Percentiles rank a stretch among this genome's conserved stretches.
Conservation (phyloP, 352 stramenopile species). For the Pythium monospermum region DNA sequence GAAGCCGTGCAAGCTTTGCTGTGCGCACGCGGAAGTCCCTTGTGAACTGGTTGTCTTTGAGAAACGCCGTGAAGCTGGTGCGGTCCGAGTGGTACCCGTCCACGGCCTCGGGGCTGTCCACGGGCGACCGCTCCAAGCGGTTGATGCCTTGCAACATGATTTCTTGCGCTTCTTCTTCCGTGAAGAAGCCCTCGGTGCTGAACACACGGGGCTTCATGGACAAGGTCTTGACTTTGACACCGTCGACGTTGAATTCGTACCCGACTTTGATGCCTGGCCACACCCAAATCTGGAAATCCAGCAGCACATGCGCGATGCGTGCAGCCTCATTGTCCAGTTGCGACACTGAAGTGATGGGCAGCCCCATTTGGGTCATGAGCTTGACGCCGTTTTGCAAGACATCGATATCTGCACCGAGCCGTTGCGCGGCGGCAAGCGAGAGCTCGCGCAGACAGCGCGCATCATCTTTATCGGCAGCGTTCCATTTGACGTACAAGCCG, state of each 20-base stretch:
- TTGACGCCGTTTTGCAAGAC: conserved; percentile 49
- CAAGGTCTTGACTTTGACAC: conserved; percentile 48
- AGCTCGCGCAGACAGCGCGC: conserved; percentile 59
- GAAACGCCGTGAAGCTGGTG: conserved; percentile 68
- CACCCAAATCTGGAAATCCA: conserved; percentile 71
- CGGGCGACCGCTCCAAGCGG: conserved; percentile 44
- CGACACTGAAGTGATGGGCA: conserved; percentile 31
- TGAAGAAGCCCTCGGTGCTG: conserved; percentile 59
- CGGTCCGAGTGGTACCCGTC: conserved; percentile 56
- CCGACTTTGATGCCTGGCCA: conserved; percentile 71
- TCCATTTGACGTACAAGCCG: conserved; percentile 40
- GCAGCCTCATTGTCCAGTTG: conserved; percentile 27
- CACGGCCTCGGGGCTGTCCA: conserved; percentile 49
- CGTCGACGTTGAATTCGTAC: conserved; percentile 46
- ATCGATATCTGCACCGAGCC: conserved; percentile 41
- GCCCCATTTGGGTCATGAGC: conserved; percentile 47
- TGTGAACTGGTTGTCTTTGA: conserved; percentile 60
- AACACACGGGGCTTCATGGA: conserved; percentile 64
- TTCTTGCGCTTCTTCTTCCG: conserved; percentile 41
- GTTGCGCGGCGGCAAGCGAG: conserved; percentile 26
- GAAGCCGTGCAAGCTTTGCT: conserved; percentile 39
- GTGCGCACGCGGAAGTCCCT: conserved; percentile 50
- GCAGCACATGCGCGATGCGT: conserved; percentile 58
- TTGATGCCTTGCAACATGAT: conserved; percentile 49
- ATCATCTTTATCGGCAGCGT: conserved; percentile 12